A percentile compares a stretch with the other conserved stretches of the same genome.
These are phyloP conservation scores for Metarhizium guizhouense DNA, from an alignment of 2,329 filamentous ascomycete species.

Conservation along the genomic window DNA sequence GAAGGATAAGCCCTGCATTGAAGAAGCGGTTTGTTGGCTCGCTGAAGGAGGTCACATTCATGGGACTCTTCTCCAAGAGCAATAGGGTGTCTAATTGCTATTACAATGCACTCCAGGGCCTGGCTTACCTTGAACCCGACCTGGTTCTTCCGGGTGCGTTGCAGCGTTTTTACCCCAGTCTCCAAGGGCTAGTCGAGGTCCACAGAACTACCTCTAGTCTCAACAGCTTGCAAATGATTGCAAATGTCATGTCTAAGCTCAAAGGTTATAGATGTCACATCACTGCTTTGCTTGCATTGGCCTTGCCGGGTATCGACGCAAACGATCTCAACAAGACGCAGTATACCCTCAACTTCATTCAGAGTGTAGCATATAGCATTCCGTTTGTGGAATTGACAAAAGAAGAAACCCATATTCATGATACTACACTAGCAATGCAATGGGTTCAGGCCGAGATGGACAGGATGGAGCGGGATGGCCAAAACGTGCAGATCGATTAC, in stretches of 20 bases:
- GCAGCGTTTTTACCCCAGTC: conserved; percentile 91
- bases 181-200: conserved; percentile 94
- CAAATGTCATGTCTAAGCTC: conserved; percentile 80
- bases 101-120: conserved; percentile 76
- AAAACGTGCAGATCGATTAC: conserved; percentile 80
- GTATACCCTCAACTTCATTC: conserved; percentile 89
- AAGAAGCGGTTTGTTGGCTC: conserved; percentile 85
- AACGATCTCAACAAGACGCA: conserved; percentile 97
- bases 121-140: conserved; percentile 85
- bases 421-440: conserved; percentile 70
- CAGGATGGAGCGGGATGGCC: conserved; percentile 81
- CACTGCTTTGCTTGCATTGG: conserved; percentile 84
- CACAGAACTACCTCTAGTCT: conserved; percentile 93
- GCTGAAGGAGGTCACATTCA: conserved; percentile 87
- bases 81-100: conserved; percentile 86
- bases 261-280: conserved; percentile 97
- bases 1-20: conserved; percentile 69
- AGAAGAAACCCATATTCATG: conserved; percentile 57
- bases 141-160: conserved; percentile 87
- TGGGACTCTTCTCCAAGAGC: conserved; percentile 97
- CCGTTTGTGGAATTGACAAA: conserved; percentile 68
- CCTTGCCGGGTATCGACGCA: conserved; percentile 90
- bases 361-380: conserved; percentile 92
- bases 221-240: conserved; percentile 83
- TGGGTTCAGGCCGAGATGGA: conserved; percentile 96